These are phyloP conservation scores for Ascochyta pisi DNA, from an alignment of 2,329 filamentous ascomycete species.

Conservation along the genomic window DNA sequence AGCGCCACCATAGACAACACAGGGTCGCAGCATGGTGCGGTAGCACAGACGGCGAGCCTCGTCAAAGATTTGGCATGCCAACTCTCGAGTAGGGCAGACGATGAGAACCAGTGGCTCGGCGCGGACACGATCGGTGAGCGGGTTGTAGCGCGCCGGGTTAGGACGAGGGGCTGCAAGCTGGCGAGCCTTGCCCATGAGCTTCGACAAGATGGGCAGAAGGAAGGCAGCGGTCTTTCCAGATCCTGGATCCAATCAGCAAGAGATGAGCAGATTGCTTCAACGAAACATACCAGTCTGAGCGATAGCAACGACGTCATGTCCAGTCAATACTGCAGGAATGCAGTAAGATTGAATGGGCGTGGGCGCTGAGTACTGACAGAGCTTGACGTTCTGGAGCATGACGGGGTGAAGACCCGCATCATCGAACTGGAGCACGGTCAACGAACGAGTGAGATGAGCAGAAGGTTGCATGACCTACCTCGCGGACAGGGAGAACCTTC, in stretches of 20 bases:
- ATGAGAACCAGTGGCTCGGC: constrained; percentile 90
- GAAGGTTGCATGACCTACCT: constrained; percentile 50
- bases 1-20: constrained; percentile 85
- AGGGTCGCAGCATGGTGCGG: constrained; percentile 90
- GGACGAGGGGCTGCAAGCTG: constrained; percentile 82
- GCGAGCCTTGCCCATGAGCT: constrained; percentile 94
- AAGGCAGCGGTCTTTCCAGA: constrained; percentile 97
- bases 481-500: constrained; percentile 56
- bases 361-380: constrained; percentile 73
- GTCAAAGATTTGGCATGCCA: constrained; percentile 94
- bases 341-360: constrained; percentile 90
- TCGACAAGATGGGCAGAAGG: constrained; percentile 84
- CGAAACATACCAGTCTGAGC: constrained; percentile 82
- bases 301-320: constrained; percentile 83
- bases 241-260: constrained; percentile 60
- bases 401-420: constrained; percentile 84
- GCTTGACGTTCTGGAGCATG: constrained; percentile 77
- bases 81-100: constrained; percentile 84
- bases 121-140: constrained; percentile 61
- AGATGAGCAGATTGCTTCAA: background rate
- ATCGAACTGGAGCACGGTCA: constrained; percentile 61
- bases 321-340: constrained; percentile 77
- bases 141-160: constrained; percentile 63
- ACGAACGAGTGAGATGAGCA: background rate
- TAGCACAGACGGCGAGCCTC: constrained; percentile 94